Conservation (phyloP, 1,284 basidiomycete genomes). For the Malassezia globosa region DNA sequence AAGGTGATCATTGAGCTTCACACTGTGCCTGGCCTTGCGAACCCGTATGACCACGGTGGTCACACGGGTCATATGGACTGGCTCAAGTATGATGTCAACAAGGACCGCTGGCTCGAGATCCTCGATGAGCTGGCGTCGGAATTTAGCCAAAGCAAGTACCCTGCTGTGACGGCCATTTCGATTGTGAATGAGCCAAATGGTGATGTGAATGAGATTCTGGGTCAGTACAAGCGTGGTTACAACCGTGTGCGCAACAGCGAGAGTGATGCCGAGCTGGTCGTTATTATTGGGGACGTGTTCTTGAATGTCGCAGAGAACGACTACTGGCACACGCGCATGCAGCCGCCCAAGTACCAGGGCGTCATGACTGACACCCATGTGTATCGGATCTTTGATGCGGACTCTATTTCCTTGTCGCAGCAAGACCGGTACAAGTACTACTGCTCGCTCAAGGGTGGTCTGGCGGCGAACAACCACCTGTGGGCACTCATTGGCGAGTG, state of each 20-base stretch:
- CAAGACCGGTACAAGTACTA: slow-evolving; percentile 31
- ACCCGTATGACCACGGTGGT: slow-evolving; percentile 54
- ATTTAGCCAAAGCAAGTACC: slow-evolving; percentile 29
- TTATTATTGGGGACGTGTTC: slow-evolving; percentile 73
- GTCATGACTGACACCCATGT: slow-evolving; percentile 61
- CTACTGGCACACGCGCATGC: slow-evolving; percentile 64
- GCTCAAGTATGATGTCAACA: slow-evolving; percentile 59
- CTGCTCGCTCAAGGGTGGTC: slow-evolving; percentile 30
- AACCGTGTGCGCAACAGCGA: slow-evolving; percentile 24
- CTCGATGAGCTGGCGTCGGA: slow-evolving; percentile 52
- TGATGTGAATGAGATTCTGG: slow-evolving; percentile 21
- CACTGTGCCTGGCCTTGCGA: slow-evolving; percentile 49
- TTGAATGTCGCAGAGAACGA: slow-evolving; percentile 54
- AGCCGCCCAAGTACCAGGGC: slow-evolving; percentile 52
- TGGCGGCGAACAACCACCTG: slow-evolving; percentile 26
- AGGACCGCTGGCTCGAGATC: slow-evolving; percentile 60
- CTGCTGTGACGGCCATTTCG: slow-evolving; percentile 32
- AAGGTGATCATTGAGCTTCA: slow-evolving; percentile 69
- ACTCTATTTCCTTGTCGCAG: slow-evolving; percentile 18
- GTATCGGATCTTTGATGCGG: slow-evolving; percentile 38
- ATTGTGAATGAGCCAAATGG: slow-evolving; percentile 38
- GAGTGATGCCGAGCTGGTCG: slow-evolving; percentile 21
- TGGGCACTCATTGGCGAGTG: slow-evolving; percentile 45
- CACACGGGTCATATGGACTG: slow-evolving; percentile 59
- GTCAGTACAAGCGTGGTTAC: slow-evolving; percentile 33